phyloP scores from a whole-genome alignment of 2,329 filamentous ascomycete species.

The Paramyrothecium sp. region DNA sequence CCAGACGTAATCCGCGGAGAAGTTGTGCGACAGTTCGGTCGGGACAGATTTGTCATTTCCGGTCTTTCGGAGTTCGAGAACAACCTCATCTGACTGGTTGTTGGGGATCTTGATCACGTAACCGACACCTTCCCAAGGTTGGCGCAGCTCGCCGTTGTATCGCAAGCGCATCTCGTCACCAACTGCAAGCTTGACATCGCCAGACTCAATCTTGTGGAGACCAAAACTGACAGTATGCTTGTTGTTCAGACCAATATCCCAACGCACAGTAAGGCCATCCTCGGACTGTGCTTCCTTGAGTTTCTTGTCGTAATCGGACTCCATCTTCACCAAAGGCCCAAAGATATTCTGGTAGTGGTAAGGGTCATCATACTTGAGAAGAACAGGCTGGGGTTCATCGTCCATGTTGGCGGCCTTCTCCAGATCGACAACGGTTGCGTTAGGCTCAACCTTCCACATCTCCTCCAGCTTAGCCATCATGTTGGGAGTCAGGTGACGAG shows the following conservation, averaged over 20 bases:
- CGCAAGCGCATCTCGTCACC: slow-evolving; percentile 98
- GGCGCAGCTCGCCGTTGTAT: slow-evolving; percentile 90
- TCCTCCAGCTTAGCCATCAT: slow-evolving; percentile 96
- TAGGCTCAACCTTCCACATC: slow-evolving; percentile 95
- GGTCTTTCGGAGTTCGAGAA: slow-evolving; percentile 88
- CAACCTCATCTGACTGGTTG: slow-evolving; percentile 97
- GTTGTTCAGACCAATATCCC: slow-evolving; percentile 95
- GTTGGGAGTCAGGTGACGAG: slow-evolving; percentile 86
- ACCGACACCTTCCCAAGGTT: slow-evolving; percentile 94
- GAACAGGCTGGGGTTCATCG: slow-evolving; percentile 89
- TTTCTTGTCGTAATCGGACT: slow-evolving; percentile 98
- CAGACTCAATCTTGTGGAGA: slow-evolving; percentile 93
- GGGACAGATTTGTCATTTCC: slow-evolving; percentile 95
- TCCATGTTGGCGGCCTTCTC: slow-evolving; percentile 91
- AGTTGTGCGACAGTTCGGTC: slow-evolving; percentile 95
- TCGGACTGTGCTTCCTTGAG: slow-evolving; percentile 97
- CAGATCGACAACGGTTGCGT: slow-evolving; percentile 83
- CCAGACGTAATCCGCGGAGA: slow-evolving; percentile 98
- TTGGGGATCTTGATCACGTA: slow-evolving; percentile 99
- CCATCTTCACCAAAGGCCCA: slow-evolving; percentile 96
- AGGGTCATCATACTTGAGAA: slow-evolving; percentile 92
- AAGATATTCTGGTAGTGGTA: slow-evolving; percentile 99
- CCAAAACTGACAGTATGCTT: slow-evolving; percentile 96
- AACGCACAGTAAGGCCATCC: slow-evolving; percentile 89
- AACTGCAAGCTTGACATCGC: slow-evolving; percentile 95